Base-by-base conservation (phyloP, 2,329 filamentous ascomycete species). In the Diaporthe aspalathi region DNA sequence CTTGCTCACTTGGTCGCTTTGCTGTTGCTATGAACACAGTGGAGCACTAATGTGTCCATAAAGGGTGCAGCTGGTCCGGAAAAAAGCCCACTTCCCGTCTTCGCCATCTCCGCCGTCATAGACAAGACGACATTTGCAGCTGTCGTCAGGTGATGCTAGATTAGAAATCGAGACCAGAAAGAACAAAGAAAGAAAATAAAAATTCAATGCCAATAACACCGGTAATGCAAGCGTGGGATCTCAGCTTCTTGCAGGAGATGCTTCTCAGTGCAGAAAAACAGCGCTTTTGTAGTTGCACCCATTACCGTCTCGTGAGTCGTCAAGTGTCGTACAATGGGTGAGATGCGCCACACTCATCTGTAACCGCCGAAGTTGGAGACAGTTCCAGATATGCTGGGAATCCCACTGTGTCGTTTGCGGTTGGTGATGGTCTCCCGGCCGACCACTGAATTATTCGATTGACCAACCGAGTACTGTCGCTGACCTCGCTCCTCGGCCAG, bases 341-440 rank as follows among this genome's bases (percentile, higher is more conserved):
- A 22, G 16, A 29, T 43, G 2, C 35, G 47, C 52, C 67, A 27
- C 45, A 65, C 38, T 84, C 78, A 87, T 80, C 86, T 82, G 77
- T 86, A 87, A 70, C 80, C 78, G 73, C 83, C 81, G 17, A 82
- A 76, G 45, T 83, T 80, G 45, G 83, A 79, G 70, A 82, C 80
- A 22, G 81, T 79, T 38, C 75, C 74, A 20, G 85, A 83, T 52
- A 82, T 75, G 73, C 77, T 81, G 43, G 80, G 79, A 71, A 83
- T 80, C 68, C 80, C 80, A 74, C 82, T 84, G 68, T 85, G 83
- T 67, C 86, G 83, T 65, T 82, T 83, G 27, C 79, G 79, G 73
- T 80, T 84, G 68, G 88, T 77, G 75, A 85, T 89, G 72, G 81
- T 82, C 6, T 82, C 81, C 70, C 87, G 83, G 71, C 79, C 81